phyloP scores from a whole-genome alignment of 116 monocot genomes.

The Posidonia oceanica region DNA sequence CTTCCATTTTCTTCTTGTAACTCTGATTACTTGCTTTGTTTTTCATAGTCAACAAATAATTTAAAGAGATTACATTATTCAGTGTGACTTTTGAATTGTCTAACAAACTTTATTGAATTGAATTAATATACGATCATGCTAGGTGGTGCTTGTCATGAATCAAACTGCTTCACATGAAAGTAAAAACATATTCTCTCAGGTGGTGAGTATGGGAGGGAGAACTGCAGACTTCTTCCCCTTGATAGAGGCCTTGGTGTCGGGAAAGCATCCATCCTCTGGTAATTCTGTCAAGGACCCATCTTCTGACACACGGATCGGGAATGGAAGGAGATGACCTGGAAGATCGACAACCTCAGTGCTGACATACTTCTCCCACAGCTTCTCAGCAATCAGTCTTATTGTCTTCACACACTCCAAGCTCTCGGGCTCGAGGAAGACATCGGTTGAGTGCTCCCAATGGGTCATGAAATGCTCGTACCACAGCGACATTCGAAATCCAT shows the following conservation, averaged over 20 bases:
- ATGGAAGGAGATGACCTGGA: slow-evolving; percentile 47
- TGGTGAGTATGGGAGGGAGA: slow-evolving; percentile 37
- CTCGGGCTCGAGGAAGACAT: slow-evolving; percentile 12
- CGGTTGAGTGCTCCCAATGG: not conserved
- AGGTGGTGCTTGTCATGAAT: too few species aligned
- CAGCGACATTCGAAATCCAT: slow-evolving; percentile 50
- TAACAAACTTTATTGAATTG: too few species aligned
- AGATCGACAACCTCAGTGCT: slow-evolving; percentile 35
- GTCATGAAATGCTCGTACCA: slow-evolving; percentile 55
- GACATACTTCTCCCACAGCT: slow-evolving; percentile 30
- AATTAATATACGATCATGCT: too few species aligned
- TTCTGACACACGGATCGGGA: slow-evolving; percentile 34
- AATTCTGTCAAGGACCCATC: slow-evolving; percentile 29
- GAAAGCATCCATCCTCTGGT: slow-evolving; percentile 31
- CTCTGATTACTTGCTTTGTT: not conserved
- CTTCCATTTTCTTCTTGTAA: too few species aligned
- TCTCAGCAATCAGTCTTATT: slow-evolving; percentile 18
- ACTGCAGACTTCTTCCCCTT: slow-evolving; percentile 25
- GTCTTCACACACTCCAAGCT: slow-evolving; percentile 40
- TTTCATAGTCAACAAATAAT: not conserved
- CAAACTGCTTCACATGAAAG: not conserved
- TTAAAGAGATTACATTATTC: not conserved
- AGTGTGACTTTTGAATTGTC: not conserved
- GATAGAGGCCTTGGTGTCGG: slow-evolving; percentile 27
- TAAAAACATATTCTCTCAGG: slow-evolving; percentile 8